phyloP scores from a whole-genome alignment of 164 flowering plant species.

The Taxillus chinensis region DNA sequence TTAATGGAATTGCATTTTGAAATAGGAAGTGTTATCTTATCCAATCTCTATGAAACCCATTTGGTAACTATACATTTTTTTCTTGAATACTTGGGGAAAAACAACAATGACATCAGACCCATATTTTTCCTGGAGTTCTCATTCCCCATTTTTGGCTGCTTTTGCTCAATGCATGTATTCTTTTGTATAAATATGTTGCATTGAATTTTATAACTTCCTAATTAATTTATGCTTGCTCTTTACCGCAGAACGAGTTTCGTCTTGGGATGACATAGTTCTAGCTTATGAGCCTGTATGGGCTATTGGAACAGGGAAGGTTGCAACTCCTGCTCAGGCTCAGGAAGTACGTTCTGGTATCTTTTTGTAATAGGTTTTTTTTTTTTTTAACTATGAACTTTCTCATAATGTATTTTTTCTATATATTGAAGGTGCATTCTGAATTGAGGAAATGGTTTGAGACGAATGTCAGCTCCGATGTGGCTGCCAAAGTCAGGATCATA shows the following conservation, averaged over 20 bases:
- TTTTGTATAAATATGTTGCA: no score
- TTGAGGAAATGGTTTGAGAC: conserved; percentile 61
- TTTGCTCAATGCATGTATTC: no score
- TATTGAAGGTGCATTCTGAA: conserved; percentile 49
- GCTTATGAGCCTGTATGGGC: conserved; percentile 98
- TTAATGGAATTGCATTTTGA: no score
- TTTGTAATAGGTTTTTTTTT: not conserved
- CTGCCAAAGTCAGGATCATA: conserved; percentile 64
- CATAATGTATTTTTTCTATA: not conserved
- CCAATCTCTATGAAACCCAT: no score
- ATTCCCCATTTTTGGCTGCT: no score
- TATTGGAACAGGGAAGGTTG: conserved; percentile 93
- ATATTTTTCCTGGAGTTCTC: no score
- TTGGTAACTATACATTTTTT: no score
- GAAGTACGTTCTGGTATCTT: conserved; percentile 44
- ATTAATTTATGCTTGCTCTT: not conserved
- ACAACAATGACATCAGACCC: no score
- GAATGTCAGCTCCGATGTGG: conserved; percentile 58
- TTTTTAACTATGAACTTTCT: not conserved
- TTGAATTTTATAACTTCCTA: no score
- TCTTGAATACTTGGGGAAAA: no score
- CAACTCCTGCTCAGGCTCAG: conserved; percentile 82
- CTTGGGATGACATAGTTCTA: conserved; percentile 63
- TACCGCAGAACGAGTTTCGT: conserved; percentile 35
- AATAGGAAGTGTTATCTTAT: no score